These are phyloP conservation scores for Globisporangium cederbergense DNA, from an alignment of 352 stramenopile genomes.

Conservation along the genomic window DNA sequence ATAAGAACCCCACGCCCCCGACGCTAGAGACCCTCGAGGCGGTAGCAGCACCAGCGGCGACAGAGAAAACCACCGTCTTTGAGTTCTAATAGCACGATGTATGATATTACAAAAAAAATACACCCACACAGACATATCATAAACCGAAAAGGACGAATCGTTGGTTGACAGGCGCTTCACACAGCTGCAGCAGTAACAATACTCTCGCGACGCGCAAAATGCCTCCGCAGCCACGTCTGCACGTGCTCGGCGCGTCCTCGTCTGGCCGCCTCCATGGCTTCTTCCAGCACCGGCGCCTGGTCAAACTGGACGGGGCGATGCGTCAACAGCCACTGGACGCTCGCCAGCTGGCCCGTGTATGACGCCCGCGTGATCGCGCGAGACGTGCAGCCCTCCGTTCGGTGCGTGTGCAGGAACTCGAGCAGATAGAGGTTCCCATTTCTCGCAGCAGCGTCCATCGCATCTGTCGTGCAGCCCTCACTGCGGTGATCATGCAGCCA, in stretches of 20 bases:
- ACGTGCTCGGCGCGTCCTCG: constrained; percentile 31
- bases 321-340: constrained; percentile 29
- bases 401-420: constrained; percentile 25
- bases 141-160: neutral
- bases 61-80: constrained; percentile 7
- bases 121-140: neutral
- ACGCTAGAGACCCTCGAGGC: constrained; percentile 9
- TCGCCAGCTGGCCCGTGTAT: constrained; percentile 31
- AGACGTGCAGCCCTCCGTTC: constrained; percentile 24
- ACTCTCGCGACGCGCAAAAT: constrained; percentile 10
- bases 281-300: constrained; percentile 10
- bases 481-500: constrained; percentile 37
- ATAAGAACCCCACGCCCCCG: neutral
- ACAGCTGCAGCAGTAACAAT: neutral
- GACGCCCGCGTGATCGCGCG: constrained; percentile 25
- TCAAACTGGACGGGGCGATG: constrained; percentile 26
- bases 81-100: constrained; percentile 14
- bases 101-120: neutral
- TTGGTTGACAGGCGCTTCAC: neutral
- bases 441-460: constrained; percentile 40
- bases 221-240: constrained; percentile 22
- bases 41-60: neutral
- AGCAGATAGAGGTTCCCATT: constrained; percentile 38
- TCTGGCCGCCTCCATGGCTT: constrained; percentile 22
- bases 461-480: constrained; percentile 38